phyloP scores from a whole-genome alignment of 2,329 filamentous ascomycete species.

The Amauroascus verrucosus region DNA sequence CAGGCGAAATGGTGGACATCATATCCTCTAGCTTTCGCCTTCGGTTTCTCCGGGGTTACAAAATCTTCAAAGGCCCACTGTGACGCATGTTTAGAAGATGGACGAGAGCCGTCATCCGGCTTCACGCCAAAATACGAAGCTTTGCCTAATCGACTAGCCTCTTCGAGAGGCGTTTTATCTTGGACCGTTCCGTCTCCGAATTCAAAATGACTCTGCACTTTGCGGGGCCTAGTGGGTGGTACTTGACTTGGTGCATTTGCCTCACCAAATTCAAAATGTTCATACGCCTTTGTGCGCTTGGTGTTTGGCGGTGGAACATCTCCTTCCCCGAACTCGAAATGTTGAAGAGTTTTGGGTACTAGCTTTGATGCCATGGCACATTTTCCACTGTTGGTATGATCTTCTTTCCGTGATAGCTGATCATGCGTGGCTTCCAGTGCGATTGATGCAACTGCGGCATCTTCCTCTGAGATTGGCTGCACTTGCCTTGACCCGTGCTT shows the following conservation, averaged over 20 bases:
- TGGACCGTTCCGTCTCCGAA: constrained; percentile 11
- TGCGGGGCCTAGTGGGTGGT: neutral
- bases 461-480: neutral
- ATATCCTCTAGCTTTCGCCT: constrained; percentile 53
- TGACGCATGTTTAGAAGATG: constrained; percentile 43
- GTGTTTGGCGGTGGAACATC: constrained; percentile 18
- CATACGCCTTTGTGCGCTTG: neutral
- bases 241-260: neutral
- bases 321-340: constrained; percentile 65
- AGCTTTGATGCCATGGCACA: constrained; percentile 48
- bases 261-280: constrained; percentile 3
- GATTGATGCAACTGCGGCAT: neutral
- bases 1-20: constrained; percentile 67
- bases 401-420: neutral
- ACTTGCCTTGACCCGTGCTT: neutral
- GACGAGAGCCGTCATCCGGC: constrained; percentile 4
- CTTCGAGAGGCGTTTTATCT: constrained; percentile 38
- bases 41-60: constrained; percentile 65
- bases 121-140: neutral
- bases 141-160: constrained; percentile 46
- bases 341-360: constrained; percentile 68
- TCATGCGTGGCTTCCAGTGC: neutral
- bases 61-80: constrained; percentile 90
- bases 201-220: constrained; percentile 12
- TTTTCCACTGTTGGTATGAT: constrained; percentile 35